phyloP scores from a whole-genome alignment of 495 filamentous ascomycete species.

The Collariella sp. region DNA sequence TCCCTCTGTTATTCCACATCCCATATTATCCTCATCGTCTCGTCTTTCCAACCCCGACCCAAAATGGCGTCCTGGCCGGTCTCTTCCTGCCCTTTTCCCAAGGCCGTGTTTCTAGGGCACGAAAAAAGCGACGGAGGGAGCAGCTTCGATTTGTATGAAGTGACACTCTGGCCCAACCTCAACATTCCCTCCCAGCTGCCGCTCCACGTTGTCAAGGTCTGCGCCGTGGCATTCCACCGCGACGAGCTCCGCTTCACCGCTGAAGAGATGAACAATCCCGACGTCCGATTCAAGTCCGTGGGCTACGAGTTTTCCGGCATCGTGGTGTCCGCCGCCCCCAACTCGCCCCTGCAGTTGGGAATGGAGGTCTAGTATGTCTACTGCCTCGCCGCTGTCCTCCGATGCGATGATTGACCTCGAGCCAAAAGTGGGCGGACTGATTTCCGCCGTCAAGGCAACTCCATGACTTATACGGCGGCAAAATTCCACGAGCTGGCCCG shows the following conservation, averaged over 20 bases:
- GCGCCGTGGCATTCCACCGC: slow-evolving; percentile 43
- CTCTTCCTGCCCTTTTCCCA: background rate
- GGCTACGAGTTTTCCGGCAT: slow-evolving; percentile 48
- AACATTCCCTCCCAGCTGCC: background rate
- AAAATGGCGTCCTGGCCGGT: slow-evolving; percentile 1
- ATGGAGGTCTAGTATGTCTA: slow-evolving; percentile 40
- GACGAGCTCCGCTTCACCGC: slow-evolving; percentile 38
- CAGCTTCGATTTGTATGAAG: background rate
- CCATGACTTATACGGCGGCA: slow-evolving; percentile 44
- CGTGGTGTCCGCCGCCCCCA: slow-evolving; percentile 40
- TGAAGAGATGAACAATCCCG: background rate
- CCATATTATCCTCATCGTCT: background rate
- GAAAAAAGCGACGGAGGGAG: background rate
- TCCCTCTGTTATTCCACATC: background rate
- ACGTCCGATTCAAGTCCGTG: slow-evolving; percentile 25
- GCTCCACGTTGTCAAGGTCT: slow-evolving; percentile 45
- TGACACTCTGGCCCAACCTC: background rate
- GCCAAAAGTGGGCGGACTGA: slow-evolving; percentile 9
- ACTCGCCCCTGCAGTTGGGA: slow-evolving; percentile 44
- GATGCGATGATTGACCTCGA: background rate
- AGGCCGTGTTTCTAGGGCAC: background rate
- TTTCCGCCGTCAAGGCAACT: slow-evolving; percentile 42
- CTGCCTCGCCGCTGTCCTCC: background rate
- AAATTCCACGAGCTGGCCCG: slow-evolving; percentile 41
- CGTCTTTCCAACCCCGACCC: background rate